Evolutionary conservation across 1,284 basidiomycete species (phyloP), one percentile per base, ranked within the genome.

Genomic region (Apiotrichum brassicae): DNA sequence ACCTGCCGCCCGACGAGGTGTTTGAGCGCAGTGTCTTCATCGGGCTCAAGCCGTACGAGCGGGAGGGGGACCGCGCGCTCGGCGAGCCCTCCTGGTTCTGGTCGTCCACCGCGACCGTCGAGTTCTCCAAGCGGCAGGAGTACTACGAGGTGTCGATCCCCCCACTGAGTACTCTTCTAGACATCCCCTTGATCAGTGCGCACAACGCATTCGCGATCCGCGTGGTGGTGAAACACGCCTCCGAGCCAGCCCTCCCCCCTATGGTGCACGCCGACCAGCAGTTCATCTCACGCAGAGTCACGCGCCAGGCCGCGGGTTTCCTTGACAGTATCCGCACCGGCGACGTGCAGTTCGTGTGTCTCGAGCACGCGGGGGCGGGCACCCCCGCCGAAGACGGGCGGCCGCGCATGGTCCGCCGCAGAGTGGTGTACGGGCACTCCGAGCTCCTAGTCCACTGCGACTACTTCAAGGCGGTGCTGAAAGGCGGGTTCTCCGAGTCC

Each of bases 381-480:
- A 40, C 43, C 11, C 46, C 46, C 2, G 32, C 18, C 14, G 38
- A 26, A 14, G 43, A 32, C 16, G 18, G 23, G 8, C 13, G 24
- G 33, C 26, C 43, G 12, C 33, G 12, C n/a, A 39, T 57, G 47
- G 52, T 49, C 2, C 62, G 62, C 23, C 66, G 69, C 41, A 53
- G 69, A 25, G 49, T 86, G 19, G 80, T 92, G 24, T 90, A 87
- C 69, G 86, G 86, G 0, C 87, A 91, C 68, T 82, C 83, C 3
- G 82, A 86, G 61, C 83, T 89, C 36, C 77, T 90, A 19, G 80
- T 74, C 37, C 77, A 79, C 12, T 75, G 86, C 20, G 86, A 88
- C 45, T 90, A 90, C 62, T 90, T 90, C 63, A 77, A 81, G 3
- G 85, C 84, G 2, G 85, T 89, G 81, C 76, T 91, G 19, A 75